Conservation (phyloP, 805 yeast species). For the Yamadazyma phyllophila region DNA sequence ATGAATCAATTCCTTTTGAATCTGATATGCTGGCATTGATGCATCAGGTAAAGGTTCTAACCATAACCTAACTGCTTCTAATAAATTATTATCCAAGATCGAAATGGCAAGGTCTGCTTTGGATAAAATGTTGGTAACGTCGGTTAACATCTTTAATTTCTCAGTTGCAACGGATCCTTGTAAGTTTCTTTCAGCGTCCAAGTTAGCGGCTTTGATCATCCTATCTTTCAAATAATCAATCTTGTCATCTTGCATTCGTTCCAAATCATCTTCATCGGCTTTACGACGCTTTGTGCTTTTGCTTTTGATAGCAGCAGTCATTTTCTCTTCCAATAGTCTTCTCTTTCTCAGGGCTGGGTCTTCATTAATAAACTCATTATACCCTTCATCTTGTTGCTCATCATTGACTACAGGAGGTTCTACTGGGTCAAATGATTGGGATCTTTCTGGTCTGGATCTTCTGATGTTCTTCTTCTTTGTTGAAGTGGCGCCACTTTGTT, state of each 20-base stretch:
- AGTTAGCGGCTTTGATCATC: slow-evolving; percentile 86
- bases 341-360: slow-evolving; percentile 51
- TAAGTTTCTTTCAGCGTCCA: slow-evolving; percentile 60
- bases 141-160: slow-evolving; percentile 76
- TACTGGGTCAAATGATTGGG: not conserved
- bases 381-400: slow-evolving; percentile 14
- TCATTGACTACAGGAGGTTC: slow-evolving; percentile 7
- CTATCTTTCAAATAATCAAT: slow-evolving; percentile 77
- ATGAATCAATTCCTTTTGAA: slow-evolving; percentile 80
- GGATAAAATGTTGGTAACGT: slow-evolving; percentile 70
- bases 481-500: slow-evolving; percentile 10
- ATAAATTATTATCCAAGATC: slow-evolving; percentile 85
- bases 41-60: slow-evolving; percentile 98
- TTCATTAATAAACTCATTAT: slow-evolving; percentile 22
- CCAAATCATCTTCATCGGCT: slow-evolving; percentile 89
- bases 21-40: slow-evolving; percentile 94
- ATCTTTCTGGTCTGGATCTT: slow-evolving; percentile 14
- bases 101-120: slow-evolving; percentile 88
- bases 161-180: slow-evolving; percentile 69
- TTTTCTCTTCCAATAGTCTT: slow-evolving; percentile 73
- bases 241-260: slow-evolving; percentile 90
- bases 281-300: slow-evolving; percentile 59
- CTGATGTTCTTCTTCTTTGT: slow-evolving; percentile 29
- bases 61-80: slow-evolving; percentile 95
- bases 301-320: slow-evolving; percentile 73